phyloP scores from a whole-genome alignment of 2,329 filamentous ascomycete species.

The Calonectria henricotiae region DNA sequence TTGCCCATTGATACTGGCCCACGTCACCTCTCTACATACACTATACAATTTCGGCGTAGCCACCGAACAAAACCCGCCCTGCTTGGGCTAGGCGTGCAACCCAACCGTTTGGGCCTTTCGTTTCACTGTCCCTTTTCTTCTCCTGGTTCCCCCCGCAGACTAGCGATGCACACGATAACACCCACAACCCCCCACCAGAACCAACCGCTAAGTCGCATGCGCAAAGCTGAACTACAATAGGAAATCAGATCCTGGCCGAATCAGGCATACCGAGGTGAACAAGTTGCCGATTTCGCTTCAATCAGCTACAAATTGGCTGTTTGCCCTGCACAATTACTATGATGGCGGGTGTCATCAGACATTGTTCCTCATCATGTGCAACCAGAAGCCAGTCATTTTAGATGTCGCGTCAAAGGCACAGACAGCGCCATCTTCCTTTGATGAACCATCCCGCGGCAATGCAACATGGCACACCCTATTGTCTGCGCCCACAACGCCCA shows the following conservation, averaged over 20 bases:
- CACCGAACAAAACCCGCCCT: not conserved
- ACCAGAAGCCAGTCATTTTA: constrained; percentile 39
- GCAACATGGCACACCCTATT: constrained; percentile 49
- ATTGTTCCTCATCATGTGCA: constrained; percentile 11
- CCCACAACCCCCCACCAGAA: constrained; percentile 15
- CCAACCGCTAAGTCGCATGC: constrained; percentile 1
- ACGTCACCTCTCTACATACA: not conserved
- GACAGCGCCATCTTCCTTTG: constrained; percentile 19
- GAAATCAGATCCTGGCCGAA: constrained; percentile 15
- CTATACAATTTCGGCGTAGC: not conserved
- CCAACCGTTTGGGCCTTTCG: not conserved
- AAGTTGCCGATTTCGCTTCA: constrained; percentile 4
- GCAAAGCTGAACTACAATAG: constrained; percentile 26
- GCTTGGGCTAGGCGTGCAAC: not conserved
- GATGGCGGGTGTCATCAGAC: not conserved
- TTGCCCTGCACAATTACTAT: not conserved
- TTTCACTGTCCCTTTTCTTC: not conserved
- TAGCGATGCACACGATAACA: not conserved
- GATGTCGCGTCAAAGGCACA: constrained; percentile 25
- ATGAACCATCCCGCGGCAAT: constrained; percentile 42
- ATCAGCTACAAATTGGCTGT: not conserved
- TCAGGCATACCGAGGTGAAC: not conserved
- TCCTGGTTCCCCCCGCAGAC: not conserved
- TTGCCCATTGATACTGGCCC: not conserved
- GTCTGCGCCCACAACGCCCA: constrained; percentile 40